phyloP scores from a whole-genome alignment of 805 yeast species.

The Starmerella sirachaensis region DNA sequence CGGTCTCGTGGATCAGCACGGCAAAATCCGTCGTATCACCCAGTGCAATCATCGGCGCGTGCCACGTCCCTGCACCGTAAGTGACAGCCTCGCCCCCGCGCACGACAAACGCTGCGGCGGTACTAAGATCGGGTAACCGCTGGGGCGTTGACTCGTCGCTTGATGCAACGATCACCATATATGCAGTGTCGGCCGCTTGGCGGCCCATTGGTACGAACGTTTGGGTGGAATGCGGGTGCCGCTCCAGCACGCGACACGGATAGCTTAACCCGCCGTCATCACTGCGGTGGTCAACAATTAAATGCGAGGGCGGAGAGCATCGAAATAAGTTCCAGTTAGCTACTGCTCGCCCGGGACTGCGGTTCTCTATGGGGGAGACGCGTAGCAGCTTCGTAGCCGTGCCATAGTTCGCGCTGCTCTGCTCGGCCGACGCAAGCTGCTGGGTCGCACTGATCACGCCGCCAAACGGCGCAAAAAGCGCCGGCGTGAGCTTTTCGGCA shows the following conservation, averaged over 20 bases:
- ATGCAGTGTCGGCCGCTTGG: constrained; percentile 38
- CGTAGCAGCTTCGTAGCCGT: constrained; percentile 70
- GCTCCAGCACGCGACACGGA: constrained; percentile 59
- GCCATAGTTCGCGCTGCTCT: constrained; percentile 74
- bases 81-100: constrained; percentile 82
- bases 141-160: constrained; percentile 25
- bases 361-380: constrained; percentile 46
- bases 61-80: constrained; percentile 79
- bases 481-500: constrained; percentile 55
- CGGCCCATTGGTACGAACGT: constrained; percentile 87
- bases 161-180: constrained; percentile 68
- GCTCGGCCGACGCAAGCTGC: constrained; percentile 40
- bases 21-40: constrained; percentile 65
- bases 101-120: constrained; percentile 58
- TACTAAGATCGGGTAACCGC: constrained; percentile 41
- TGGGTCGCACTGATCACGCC: constrained; percentile 67
- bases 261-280: constrained; percentile 29
- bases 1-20: constrained; percentile 79
- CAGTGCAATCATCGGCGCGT: constrained; percentile 89
- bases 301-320: constrained; percentile 62
- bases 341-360: constrained; percentile 30
- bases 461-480: constrained; percentile 56
- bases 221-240: constrained; percentile 84
- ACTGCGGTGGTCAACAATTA: constrained; percentile 28
- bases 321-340: constrained; percentile 77